phyloP scores from a whole-genome alignment of 768 basidiomycete species.

The Auriculariales sp. region DNA sequence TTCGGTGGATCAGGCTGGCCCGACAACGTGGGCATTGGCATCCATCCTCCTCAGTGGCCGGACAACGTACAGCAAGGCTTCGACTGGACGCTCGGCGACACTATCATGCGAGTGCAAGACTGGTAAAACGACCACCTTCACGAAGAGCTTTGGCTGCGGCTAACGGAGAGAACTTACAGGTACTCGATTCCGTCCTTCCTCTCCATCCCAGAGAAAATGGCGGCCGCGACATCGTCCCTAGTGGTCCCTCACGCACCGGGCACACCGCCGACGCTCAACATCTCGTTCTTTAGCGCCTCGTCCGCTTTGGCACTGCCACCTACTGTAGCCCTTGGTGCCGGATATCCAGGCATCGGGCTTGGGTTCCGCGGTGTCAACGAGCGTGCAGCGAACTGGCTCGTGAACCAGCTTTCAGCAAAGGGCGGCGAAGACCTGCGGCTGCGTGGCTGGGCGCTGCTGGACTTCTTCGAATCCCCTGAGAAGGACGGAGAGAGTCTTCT shows the following conservation, averaged over 20 bases:
- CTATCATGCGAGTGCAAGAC: slow-evolving; percentile 64
- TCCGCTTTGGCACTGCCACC: slow-evolving; percentile 68
- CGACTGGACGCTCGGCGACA: slow-evolving; percentile 60
- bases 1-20: slow-evolving; percentile 73
- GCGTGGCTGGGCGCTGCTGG: slow-evolving; percentile 64
- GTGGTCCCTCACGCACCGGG: slow-evolving; percentile 17
- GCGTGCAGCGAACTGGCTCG: slow-evolving; percentile 56
- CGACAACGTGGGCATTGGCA: slow-evolving; percentile 54
- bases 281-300: slow-evolving; percentile 72
- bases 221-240: slow-evolving; percentile 39
- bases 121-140: slow-evolving; percentile 35
- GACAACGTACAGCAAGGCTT: slow-evolving; percentile 63
- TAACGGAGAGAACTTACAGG: slow-evolving; percentile 27
- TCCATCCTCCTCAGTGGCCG: slow-evolving; percentile 82
- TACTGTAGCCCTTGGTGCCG: slow-evolving; percentile 65
- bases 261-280: slow-evolving; percentile 38
- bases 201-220: slow-evolving; percentile 70
- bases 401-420: slow-evolving; percentile 29
- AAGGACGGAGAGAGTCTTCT: slow-evolving; percentile 29
- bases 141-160: background rate
- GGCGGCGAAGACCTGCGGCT: slow-evolving; percentile 27
- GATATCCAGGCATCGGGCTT: slow-evolving; percentile 60
- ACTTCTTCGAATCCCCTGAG: slow-evolving; percentile 50
- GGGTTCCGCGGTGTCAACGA: slow-evolving; percentile 82
- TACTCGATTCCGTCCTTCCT: slow-evolving; percentile 70